phyloP scores from a whole-genome alignment of 2,329 filamentous ascomycete species.

The Ascochyta fabae region DNA sequence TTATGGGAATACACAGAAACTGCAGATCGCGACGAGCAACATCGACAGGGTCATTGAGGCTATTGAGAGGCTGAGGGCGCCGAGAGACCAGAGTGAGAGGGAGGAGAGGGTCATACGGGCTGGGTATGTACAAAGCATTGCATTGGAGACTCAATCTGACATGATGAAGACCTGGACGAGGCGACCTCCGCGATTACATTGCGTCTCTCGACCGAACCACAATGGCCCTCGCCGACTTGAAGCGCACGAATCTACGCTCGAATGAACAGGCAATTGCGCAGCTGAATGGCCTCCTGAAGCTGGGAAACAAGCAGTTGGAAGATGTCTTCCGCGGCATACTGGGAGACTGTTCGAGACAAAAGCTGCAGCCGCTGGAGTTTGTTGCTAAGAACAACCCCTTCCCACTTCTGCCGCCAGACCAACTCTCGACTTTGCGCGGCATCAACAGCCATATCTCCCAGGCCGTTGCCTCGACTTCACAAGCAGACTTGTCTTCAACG shows the following conservation, averaged over 20 bases:
- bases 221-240: conserved; percentile 82
- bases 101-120: conserved; percentile 91
- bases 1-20: conserved; percentile 86
- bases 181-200: conserved; percentile 83
- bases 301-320: conserved; percentile 83
- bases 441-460: conserved; percentile 78
- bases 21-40: conserved; percentile 88
- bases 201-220: conserved; percentile 88
- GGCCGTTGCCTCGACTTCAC: conserved; percentile 59
- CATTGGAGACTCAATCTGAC: not conserved
- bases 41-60: conserved; percentile 85
- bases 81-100: conserved; percentile 88
- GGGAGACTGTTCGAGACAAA: conserved; percentile 74
- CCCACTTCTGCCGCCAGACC: conserved; percentile 78
- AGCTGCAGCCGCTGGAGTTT: conserved; percentile 86
- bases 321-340: conserved; percentile 81
- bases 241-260: conserved; percentile 85
- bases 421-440: conserved; percentile 75
- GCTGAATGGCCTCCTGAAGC: conserved; percentile 76
- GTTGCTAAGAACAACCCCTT: conserved; percentile 87
- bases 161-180: conserved; percentile 54
- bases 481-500: conserved; percentile 61
- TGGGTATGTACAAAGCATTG: conserved; percentile 58
- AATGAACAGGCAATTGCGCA: conserved; percentile 90
- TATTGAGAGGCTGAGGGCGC: conserved; percentile 86